Evolutionary conservation across 2,329 filamentous ascomycete species (phyloP).

Genomic region (Colletotrichum eleusines): DNA sequence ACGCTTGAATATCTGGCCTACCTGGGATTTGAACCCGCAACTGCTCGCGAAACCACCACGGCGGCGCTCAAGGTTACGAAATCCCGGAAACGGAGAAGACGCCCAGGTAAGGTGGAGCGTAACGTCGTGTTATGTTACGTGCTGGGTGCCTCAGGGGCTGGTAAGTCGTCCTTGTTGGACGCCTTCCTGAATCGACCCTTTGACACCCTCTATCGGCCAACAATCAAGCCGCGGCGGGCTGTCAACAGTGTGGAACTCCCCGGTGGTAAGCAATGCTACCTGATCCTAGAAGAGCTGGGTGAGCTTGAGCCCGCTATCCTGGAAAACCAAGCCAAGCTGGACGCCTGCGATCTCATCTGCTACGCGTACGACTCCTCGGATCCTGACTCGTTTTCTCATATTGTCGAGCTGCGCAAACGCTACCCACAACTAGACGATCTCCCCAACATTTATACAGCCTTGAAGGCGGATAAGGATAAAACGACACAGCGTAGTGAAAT

Average conservation of each 20-base stretch:
- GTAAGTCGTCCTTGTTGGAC: conserved; percentile 92
- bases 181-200: conserved; percentile 93
- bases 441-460: conserved; percentile 89
- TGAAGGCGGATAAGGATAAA: conserved; percentile 96
- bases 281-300: conserved; percentile 94
- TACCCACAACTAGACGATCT: conserved; percentile 89
- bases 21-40: conserved; percentile 89
- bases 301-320: conserved; percentile 95
- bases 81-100: conserved; percentile 84
- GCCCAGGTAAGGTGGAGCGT: conserved; percentile 87
- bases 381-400: conserved; percentile 93
- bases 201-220: conserved; percentile 85
- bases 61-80: conserved; percentile 93
- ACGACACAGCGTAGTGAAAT: conserved; percentile 93
- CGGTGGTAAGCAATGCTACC: conserved; percentile 95
- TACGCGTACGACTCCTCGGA: conserved; percentile 98
- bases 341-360: conserved; percentile 93
- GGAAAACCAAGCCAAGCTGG: conserved; percentile 90
- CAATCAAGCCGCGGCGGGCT: conserved; percentile 91
- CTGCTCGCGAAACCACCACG: conserved; percentile 80
- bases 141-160: conserved; percentile 84
- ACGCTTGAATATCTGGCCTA: conserved; percentile 97
- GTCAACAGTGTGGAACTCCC: conserved; percentile 97
- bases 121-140: conserved; percentile 97
- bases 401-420: conserved; percentile 82